A percentile compares a stretch with the other conserved stretches of the same genome.
Conservation (phyloP, 176 grass and related monocot genomes). For the Oropetium thomaeum region DNA sequence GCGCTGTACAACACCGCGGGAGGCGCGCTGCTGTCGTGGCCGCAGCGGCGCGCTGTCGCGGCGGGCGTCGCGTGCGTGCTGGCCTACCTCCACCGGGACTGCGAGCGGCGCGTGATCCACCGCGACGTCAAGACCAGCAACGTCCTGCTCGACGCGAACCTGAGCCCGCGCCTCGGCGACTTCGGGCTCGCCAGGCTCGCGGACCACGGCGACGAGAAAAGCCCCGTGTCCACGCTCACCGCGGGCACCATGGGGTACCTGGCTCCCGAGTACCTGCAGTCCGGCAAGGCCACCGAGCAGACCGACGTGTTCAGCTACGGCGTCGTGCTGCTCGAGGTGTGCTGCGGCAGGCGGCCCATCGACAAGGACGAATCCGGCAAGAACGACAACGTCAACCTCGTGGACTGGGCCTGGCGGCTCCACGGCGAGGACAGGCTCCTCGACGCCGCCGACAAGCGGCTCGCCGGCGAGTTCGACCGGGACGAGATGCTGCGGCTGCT, state of each 20-base stretch:
- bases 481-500: constrained; percentile 74
- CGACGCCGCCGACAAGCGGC: constrained; percentile 61
- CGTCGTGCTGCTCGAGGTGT: constrained; percentile 77
- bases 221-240: constrained; percentile 83
- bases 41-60: constrained; percentile 56
- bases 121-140: constrained; percentile 93
- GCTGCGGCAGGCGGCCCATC: constrained; percentile 82
- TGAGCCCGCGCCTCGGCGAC: constrained; percentile 77
- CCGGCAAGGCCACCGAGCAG: constrained; percentile 85
- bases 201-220: constrained; percentile 86
- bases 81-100: constrained; percentile 86
- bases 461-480: constrained; percentile 50
- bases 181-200: constrained; percentile 78
- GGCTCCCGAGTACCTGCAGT: constrained; percentile 90
- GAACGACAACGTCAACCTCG: constrained; percentile 65
- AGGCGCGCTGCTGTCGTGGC: constrained; percentile 73
- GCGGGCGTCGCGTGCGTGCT: constrained; percentile 70
- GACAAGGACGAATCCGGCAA: constrained; percentile 48
- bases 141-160: constrained; percentile 68
- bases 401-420: constrained; percentile 89
- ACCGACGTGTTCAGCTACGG: constrained; percentile 97
- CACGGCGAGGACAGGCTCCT: constrained; percentile 67
- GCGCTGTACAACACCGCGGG: constrained; percentile 39
- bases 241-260: constrained; percentile 96
- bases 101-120: constrained; percentile 83